Percentiles rank a stretch among this genome's conserved stretches.
Conservation (phyloP, 345 rosid genomes). For the Hirschfeldia incana region DNA sequence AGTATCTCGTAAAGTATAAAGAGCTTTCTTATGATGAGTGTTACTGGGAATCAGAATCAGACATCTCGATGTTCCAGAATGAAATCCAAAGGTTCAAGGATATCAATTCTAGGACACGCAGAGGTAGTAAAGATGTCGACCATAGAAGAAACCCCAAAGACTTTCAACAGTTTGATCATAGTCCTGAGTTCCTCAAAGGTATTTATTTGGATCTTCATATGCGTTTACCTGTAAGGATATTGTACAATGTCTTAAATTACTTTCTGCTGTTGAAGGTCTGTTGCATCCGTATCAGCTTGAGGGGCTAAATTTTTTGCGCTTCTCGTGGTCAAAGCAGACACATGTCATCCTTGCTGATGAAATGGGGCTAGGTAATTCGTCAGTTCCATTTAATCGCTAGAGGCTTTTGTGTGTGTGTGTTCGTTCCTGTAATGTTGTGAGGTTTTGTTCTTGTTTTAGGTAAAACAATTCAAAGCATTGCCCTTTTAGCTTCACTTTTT, state of each 20-base stretch:
- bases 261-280: conserved; percentile 61
- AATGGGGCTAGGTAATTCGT: conserved; percentile 89
- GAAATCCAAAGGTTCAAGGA: conserved; percentile 79
- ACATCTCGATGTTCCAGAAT: conserved; percentile 83
- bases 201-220: conserved; percentile 25
- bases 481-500: conserved; percentile 92
- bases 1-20: conserved; percentile 94
- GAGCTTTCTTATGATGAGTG: conserved; percentile 96
- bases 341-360: conserved; percentile 99
- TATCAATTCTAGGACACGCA: conserved; percentile 66
- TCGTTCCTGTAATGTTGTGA: conserved; percentile 1
- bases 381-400: not conserved
- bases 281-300: conserved; percentile 97
- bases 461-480: conserved; percentile 98
- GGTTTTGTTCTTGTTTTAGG: conserved; percentile 52
- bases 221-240: conserved; percentile 13
- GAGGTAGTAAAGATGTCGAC: conserved; percentile 63
- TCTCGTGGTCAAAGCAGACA: conserved; percentile 94
- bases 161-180: conserved; percentile 80
- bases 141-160: conserved; percentile 66
- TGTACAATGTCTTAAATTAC: conserved; percentile 25
- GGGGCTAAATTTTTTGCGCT: conserved; percentile 94
- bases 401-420: conserved; percentile 8
- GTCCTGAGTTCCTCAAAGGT: conserved; percentile 98
- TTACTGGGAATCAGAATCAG: conserved; percentile 96